Base-by-base conservation (phyloP, 139 green algal species). In the Ettlia oleoabundans region DNA sequence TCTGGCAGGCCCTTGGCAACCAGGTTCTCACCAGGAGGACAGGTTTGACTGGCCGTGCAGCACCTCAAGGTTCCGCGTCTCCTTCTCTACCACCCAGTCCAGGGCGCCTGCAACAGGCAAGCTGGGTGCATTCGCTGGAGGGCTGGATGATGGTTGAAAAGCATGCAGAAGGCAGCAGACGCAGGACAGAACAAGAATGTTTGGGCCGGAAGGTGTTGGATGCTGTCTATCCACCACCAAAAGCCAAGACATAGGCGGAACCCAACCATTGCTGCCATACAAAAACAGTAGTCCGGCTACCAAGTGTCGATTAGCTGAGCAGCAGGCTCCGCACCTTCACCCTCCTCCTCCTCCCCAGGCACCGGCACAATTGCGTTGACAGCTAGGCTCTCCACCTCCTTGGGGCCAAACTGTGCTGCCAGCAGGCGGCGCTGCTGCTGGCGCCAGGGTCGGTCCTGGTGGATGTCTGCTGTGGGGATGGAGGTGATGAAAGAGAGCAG, bases 21-120 rank as follows among this genome's bases (percentile, higher is more conserved):
- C n/a, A n/a, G n/a, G n/a, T n/a, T n/a, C n/a, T n/a, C n/a, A n/a
- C n/a, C 91, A 93, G 70, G 86, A 89, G 32, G 78, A 92, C 30
- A 89, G 91, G 82, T 88, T 90, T 74, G 89, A 94, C 88, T 95
- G 92, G 21, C 88, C 91, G 0, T 91, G 89, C 85, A 97, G 90
- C 66, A 88, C 75, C 61, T 86, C 78, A 84, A 96, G 76, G 78
- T 93, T 90, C 52, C 73, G 65, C 1, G 86, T 69, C 76, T 94
- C 90, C 83, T 94, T 94, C 2, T 79, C 55, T 19, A 79, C 35
- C 68, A 95, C 84, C 92, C 91, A 95, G 21, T 71, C 40, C 33
- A 93, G 81, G 55, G 80, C 26, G 58, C 5, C 55, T 28, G 55
- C 18, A 65, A 22, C 55, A n/a, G 55, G 21, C 10, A 58, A 10